phyloP scores from a whole-genome alignment of 2,329 filamentous ascomycete species.

The Penicillium hordei region DNA sequence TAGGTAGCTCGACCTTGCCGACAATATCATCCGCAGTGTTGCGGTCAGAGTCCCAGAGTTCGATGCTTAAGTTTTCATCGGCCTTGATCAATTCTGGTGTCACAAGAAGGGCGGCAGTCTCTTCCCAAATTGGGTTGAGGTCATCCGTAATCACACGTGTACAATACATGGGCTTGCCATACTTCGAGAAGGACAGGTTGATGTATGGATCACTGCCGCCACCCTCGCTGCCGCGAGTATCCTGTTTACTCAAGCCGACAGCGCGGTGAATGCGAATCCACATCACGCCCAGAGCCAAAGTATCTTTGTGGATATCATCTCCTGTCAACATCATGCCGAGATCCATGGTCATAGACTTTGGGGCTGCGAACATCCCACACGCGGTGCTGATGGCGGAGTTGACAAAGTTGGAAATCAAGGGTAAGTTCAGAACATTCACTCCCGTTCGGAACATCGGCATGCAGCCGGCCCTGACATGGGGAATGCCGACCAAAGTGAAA shows the following conservation, averaged over 20 bases:
- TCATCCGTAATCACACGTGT: conserved; percentile 95
- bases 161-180: conserved; percentile 96
- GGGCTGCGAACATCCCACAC: conserved; percentile 86
- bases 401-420: conserved; percentile 92
- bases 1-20: conserved; percentile 88
- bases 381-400: conserved; percentile 91
- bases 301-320: conserved; percentile 85
- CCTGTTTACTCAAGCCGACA: conserved; percentile 85
- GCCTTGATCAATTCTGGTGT: conserved; percentile 89
- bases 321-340: conserved; percentile 87
- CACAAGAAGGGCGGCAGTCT: conserved; percentile 80
- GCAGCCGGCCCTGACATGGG: conserved; percentile 85
- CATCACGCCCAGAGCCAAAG: conserved; percentile 79
- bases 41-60: conserved; percentile 94
- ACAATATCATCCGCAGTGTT: conserved; percentile 92
- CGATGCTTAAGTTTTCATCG: conserved; percentile 87
- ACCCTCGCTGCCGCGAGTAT: conserved; percentile 74
- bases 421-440: conserved; percentile 86
- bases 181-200: conserved; percentile 91
- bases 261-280: conserved; percentile 92
- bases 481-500: conserved; percentile 90
- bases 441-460: conserved; percentile 89
- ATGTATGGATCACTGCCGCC: conserved; percentile 96
- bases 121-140: conserved; percentile 88
- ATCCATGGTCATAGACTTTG: conserved; percentile 90